Evolutionary conservation across 2,329 filamentous ascomycete genomes (phyloP), one percentile per base, ranked within the genome.

Genomic region (Trichophaea hybrida): DNA sequence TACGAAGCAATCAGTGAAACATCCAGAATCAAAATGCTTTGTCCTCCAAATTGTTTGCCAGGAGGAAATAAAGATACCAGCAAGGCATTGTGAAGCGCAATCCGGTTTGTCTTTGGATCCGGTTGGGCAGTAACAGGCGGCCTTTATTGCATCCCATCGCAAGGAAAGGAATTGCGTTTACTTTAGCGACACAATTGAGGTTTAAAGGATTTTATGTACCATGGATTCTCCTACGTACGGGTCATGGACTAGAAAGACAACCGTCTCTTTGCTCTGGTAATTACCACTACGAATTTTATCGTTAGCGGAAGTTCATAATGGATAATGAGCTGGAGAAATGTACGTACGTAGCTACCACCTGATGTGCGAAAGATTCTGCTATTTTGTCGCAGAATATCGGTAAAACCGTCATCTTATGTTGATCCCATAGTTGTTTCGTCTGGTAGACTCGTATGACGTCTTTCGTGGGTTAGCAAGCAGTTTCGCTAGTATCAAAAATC

Each of bases 171-270:
- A 54, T 12, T 46, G 53, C 38, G 35, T 44, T 24, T 46, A 56
- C n/a, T 35, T 56, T 56, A 43, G 53, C 38, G 31, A 46, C 17
- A 44, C 35, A 35, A 32, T 54, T 33, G n/a, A 32, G 51, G 17
- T 15, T 56, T 56, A 38, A 40, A 43, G 65, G 65, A 61, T 67
- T 63, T 55, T 62, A 58, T 57, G 56, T 58, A 63, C 62, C 55
- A 61, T 62, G 57, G 46, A 43, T 53, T 51, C 53, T 12, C 33
- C 49, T 35, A 77, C 84, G 77, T 73, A 88, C 78, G 91, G 88
- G 69, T 96, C 91, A 71, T 98, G 93, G 59, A 98, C 84, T 52
- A 97, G 85, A 8, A 98, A 75, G 10, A 98, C 70, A 2, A 97
- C 76, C 57, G 82, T 87, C 59, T 79, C 80, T 15, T 80, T 78